phyloP scores from a whole-genome alignment of 2,329 filamentous ascomycete species.

The Ascochyta fabae region DNA sequence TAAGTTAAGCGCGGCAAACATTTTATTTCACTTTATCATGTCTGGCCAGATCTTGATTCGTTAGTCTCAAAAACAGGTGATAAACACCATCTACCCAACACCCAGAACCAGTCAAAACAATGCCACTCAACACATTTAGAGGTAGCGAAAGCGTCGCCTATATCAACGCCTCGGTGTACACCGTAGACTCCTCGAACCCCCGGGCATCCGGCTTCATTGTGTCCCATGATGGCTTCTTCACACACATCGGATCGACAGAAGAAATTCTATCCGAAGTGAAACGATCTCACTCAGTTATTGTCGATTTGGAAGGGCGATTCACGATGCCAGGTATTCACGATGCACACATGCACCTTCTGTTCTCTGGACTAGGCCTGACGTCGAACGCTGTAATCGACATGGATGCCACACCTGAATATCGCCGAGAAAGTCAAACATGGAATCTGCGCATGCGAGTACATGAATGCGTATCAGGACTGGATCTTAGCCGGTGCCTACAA shows the following conservation, averaged over 20 bases:
- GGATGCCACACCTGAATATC: constrained; percentile 32
- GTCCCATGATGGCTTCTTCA: constrained; percentile 32
- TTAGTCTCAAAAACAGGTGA: not conserved
- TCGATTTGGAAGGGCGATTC: constrained; percentile 39
- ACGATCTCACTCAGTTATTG: constrained; percentile 20
- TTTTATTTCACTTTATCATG: too few relatives aligned
- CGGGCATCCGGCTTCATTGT: constrained; percentile 42
- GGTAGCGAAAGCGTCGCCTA: constrained; percentile 22
- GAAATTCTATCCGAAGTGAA: constrained; percentile 27
- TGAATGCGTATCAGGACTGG: constrained; percentile 33
- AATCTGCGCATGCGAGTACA: constrained; percentile 36
- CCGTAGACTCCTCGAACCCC: constrained; percentile 25
- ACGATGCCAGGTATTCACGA: constrained; percentile 50
- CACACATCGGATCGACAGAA: constrained; percentile 30
- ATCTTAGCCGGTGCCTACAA: constrained; percentile 25
- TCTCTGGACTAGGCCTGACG: constrained; percentile 34
- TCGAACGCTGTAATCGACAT: constrained; percentile 36
- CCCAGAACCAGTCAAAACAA: not conserved
- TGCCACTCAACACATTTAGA: not conserved
- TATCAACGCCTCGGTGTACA: constrained; percentile 44
- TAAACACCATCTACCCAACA: not conserved
- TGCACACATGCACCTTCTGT: constrained; percentile 44
- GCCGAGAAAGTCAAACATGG: constrained; percentile 32
- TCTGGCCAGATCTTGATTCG: not conserved
- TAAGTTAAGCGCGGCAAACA: not conserved